phyloP scores from a whole-genome alignment of 306 rosid genomes.

The Dicorynia guianensis region DNA sequence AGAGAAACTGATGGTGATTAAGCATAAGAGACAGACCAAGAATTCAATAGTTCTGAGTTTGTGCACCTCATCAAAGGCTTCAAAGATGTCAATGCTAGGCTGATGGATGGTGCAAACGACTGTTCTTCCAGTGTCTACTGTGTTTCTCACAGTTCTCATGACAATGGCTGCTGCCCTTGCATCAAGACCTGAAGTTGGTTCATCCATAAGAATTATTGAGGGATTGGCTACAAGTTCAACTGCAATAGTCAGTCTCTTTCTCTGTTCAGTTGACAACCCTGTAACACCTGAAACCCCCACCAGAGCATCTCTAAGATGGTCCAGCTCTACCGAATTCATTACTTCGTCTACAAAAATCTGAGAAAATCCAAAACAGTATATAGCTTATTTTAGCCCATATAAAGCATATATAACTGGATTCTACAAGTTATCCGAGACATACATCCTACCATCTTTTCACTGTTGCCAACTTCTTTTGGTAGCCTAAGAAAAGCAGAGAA shows the following conservation, averaged over 20 bases:
- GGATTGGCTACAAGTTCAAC: conserved; percentile 99
- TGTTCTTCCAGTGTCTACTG: conserved; percentile 98
- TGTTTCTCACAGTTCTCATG: conserved; percentile 95
- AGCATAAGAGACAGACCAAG: too few species aligned
- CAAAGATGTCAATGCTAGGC: conserved; percentile 98
- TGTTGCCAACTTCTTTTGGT: conserved; percentile 78
- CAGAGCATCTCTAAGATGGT: conserved; percentile 78
- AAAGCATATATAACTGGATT: neutral
- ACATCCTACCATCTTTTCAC: conserved; percentile 73
- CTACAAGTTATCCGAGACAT: neutral
- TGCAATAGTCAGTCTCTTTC: conserved; percentile 92
- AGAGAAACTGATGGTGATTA: too few species aligned
- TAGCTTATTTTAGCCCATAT: conserved; percentile 29
- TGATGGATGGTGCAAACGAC: conserved; percentile 99
- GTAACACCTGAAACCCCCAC: conserved; percentile 97
- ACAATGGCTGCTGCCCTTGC: conserved; percentile 99
- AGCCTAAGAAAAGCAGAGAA: conserved; percentile 98
- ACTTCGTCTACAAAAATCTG: conserved; percentile 94
- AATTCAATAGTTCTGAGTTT: neutral
- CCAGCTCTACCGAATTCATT: conserved; percentile 87
- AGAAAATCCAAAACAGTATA: conserved; percentile 1
- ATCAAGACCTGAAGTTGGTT: conserved; percentile 98
- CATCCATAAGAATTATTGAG: conserved; percentile 98
- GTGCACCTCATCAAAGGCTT: conserved; percentile 89
- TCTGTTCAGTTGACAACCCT: conserved; percentile 95